Evolutionary conservation across 371 early-diverging fungal genomes (phyloP), one percentile per base, ranked within the genome.

Genomic region (Mortierella sp.): DNA sequence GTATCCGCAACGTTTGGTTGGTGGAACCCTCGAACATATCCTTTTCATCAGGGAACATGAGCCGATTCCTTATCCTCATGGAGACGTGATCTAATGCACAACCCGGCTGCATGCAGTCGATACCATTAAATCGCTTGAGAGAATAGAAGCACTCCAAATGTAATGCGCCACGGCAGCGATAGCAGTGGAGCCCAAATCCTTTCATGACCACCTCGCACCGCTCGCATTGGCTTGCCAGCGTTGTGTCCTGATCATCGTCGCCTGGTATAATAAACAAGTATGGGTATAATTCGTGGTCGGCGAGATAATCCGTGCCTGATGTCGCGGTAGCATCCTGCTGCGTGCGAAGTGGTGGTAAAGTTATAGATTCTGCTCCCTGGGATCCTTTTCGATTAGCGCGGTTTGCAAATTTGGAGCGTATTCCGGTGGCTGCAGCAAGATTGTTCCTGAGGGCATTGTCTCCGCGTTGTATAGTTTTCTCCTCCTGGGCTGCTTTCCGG

Each of bases 161-260:
- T 4, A 74, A 50, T 7, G 76, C 63, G n/a, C 64, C 64, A 16
- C 76, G 76, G 31, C 88, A 86, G n/a, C 79, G 84, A 37, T 82
- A 86, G 34, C 88, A 88, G 14, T 81, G 70, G 1, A 86, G 60
- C 5, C 87, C 88, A 49, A 79, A 84, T 0, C 86, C 87, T 28
- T 71, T 58, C 37, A 88, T 81, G 2, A 50, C n/a, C 14, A 78
- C 67, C 54, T 80, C 84, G 49, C 88, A 88, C 40, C 85, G 82
- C 39, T 80, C 85, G 57, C 88, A 88, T 47, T 39, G 57, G n/a
- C 44, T 54, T 3, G 21, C 24, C 17, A 17, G 28, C 16, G n/a
- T 39, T 19, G 21, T 25, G 19, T 60, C 63, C 4, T 54, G 57
- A 29, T 51, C 29, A 52, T 57, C 28, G 52, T 61, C 16, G 51